These are phyloP conservation scores for Ophiocordyceps camponoti-leonardi DNA, from an alignment of 2,329 filamentous ascomycete species.

Conservation along the genomic window DNA sequence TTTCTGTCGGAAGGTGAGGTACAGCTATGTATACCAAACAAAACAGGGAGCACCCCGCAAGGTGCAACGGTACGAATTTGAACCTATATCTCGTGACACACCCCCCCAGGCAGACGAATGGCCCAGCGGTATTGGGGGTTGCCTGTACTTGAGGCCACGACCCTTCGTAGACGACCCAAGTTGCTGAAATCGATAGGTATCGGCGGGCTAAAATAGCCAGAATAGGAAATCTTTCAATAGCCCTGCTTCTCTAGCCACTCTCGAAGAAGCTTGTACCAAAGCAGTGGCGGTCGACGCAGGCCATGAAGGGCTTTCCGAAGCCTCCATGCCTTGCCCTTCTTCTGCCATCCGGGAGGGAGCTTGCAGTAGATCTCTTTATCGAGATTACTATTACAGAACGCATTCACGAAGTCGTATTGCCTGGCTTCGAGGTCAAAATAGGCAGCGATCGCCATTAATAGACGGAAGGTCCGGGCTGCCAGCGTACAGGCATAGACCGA, in stretches of 20 bases:
- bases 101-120: too few species aligned
- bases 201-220: too few species aligned
- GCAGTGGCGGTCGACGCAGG: background rate
- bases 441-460: background rate
- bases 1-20: too few species aligned
- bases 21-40: too few species aligned
- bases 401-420: background rate
- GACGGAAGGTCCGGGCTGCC: background rate
- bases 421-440: background rate
- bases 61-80: too few species aligned
- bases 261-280: background rate
- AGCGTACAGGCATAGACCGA: background rate
- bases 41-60: too few species aligned
- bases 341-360: background rate
- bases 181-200: too few species aligned
- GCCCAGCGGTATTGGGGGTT: too few species aligned
- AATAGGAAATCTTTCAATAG: too few species aligned
- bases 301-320: background rate
- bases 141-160: too few species aligned
- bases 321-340: background rate
- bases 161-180: too few species aligned
- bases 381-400: background rate
- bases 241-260: background rate
- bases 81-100: too few species aligned
- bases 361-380: background rate